These are phyloP conservation scores for Cladosporium sp. DNA, from an alignment of 2,329 filamentous ascomycete genomes.

Conservation along the genomic window DNA sequence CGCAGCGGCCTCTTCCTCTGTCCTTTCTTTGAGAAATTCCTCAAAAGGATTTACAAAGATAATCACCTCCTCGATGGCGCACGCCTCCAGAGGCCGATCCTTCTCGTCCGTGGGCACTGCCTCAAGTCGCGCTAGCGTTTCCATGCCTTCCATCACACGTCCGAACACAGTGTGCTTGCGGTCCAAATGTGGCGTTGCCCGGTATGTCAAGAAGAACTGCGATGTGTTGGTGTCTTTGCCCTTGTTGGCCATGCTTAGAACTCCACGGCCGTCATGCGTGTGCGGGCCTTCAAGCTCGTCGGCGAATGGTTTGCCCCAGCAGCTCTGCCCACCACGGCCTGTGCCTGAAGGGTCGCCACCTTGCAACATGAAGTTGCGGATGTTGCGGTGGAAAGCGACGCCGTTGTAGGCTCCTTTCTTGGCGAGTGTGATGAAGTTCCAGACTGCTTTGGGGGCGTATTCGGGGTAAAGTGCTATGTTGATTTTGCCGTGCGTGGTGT, in stretches of 20 bases:
- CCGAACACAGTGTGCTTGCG: conserved; percentile 97
- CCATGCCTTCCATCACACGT: conserved; percentile 68
- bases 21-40: conserved; percentile 71
- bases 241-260: conserved; percentile 95
- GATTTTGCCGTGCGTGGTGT: conserved; percentile 77
- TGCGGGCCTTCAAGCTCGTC: conserved; percentile 90
- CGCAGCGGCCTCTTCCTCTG: conserved; percentile 53
- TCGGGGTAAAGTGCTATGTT: conserved; percentile 89
- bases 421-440: conserved; percentile 88
- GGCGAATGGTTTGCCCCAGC: conserved; percentile 81
- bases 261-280: conserved; percentile 74
- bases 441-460: conserved; percentile 85
- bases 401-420: conserved; percentile 86
- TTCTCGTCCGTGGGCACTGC: conserved; percentile 65
- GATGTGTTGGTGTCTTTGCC: conserved; percentile 95
- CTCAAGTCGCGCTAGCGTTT: conserved; percentile 69
- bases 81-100: conserved; percentile 72
- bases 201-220: conserved; percentile 93
- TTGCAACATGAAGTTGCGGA: conserved; percentile 96
- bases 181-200: conserved; percentile 77
- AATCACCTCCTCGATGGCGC: conserved; percentile 74
- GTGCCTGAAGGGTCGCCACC: conserved; percentile 92
- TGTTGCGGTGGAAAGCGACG: conserved; percentile 86
- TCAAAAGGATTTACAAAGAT: conserved; percentile 94
- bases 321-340: conserved; percentile 79